Evolutionary conservation across 495 filamentous ascomycete species (phyloP).

Genomic region (Aspergillus cavernicola): DNA sequence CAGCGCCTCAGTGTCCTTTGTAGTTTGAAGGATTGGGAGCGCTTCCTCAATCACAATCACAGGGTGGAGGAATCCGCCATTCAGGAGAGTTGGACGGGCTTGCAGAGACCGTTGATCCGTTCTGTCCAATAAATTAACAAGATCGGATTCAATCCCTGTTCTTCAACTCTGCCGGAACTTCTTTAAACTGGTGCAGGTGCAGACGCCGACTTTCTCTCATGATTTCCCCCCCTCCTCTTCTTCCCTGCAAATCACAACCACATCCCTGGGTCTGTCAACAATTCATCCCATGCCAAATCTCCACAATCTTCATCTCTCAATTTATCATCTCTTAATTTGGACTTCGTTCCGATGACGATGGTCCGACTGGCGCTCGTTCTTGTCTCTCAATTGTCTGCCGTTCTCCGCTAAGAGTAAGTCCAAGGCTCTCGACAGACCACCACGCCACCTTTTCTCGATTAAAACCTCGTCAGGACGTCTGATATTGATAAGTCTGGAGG

Average conservation of each 20-base stretch:
- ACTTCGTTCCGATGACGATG: conserved; percentile 11
- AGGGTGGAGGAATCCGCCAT: background rate
- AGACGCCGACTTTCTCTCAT: too few species aligned
- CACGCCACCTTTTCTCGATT: conserved; percentile 1
- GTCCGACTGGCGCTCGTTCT: conserved; percentile 5
- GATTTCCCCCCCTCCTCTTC: conserved; percentile 15
- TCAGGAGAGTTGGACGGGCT: background rate
- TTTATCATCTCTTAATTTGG: conserved; percentile 5
- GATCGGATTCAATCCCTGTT: background rate
- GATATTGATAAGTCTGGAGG: background rate
- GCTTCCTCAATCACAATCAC: background rate
- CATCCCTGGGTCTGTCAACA: conserved; percentile 24
- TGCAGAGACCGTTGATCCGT: conserved; percentile 2
- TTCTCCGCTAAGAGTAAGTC: conserved; percentile 6
- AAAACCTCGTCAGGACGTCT: background rate
- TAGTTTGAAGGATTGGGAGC: background rate
- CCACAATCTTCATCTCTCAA: conserved; percentile 7
- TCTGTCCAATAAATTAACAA: conserved; percentile 1
- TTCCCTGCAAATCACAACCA: conserved; percentile 41
- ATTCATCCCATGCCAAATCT: background rate
- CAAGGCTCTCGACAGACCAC: background rate
- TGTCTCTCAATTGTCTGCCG: conserved; percentile 4
- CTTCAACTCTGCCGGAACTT: too few species aligned
- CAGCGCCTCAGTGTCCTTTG: conserved; percentile 9
- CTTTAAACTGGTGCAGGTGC: too few species aligned